A percentile compares a stretch with the other conserved stretches of the same genome.
phyloP scores from a whole-genome alignment of 2,329 filamentous ascomycete genomes.

The Colletotrichum theobromicola region DNA sequence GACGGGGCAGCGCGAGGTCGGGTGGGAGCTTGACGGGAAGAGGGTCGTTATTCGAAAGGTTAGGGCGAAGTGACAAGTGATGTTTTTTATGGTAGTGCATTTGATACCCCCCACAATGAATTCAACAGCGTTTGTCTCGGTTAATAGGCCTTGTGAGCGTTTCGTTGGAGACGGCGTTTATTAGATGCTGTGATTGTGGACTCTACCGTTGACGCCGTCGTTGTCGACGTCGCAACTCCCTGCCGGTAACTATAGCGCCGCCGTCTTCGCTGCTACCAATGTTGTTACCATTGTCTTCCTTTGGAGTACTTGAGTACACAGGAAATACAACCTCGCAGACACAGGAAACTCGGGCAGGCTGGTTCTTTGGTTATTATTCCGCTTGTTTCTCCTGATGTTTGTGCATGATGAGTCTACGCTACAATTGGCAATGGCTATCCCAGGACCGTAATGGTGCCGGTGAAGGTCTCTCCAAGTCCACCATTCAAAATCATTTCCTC shows the following conservation, averaged over 20 bases:
- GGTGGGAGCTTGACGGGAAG: slow-evolving; percentile 80
- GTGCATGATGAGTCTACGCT: neutral
- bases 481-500: neutral
- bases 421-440: neutral
- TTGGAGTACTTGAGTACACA: too few species aligned
- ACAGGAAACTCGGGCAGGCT: too few species aligned
- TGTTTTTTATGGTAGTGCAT: slow-evolving; percentile 15
- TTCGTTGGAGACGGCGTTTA: neutral
- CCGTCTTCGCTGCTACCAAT: too few species aligned
- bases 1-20: slow-evolving; percentile 72
- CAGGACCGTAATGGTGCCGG: neutral
- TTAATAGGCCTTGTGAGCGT: neutral
- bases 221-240: too few species aligned
- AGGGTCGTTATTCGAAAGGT: slow-evolving; percentile 77
- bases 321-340: too few species aligned
- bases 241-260: too few species aligned
- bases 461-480: accelerated
- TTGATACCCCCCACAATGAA: neutral
- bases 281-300: too few species aligned
- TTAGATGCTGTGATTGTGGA: neutral
- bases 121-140: neutral
- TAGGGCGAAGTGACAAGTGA: slow-evolving; percentile 24
- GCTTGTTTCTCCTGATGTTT: neutral
- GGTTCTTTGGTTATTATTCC: accelerated
- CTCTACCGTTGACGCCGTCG: neutral